Evolutionary conservation across 306 rosid genomes (phyloP).

Genomic region (Quillaja saponaria): DNA sequence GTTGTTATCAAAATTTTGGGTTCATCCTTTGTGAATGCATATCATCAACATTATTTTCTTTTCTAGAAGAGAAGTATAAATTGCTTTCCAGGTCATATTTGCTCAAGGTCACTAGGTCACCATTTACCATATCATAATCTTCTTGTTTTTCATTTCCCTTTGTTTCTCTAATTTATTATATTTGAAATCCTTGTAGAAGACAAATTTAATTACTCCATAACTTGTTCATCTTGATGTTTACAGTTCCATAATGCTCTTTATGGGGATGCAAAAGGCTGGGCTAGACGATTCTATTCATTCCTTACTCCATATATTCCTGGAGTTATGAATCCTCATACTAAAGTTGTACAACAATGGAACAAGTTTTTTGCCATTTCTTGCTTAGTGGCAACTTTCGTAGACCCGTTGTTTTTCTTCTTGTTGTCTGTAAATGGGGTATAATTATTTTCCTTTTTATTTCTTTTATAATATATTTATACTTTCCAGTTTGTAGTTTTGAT

Average conservation of each 20-base stretch:
- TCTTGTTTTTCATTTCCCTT: too few relatives aligned
- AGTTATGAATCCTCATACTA: conserved; percentile 81
- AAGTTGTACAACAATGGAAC: conserved; percentile 74
- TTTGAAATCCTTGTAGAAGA: too few relatives aligned
- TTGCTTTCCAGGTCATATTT: too few relatives aligned
- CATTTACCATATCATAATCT: too few relatives aligned
- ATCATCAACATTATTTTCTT: too few relatives aligned
- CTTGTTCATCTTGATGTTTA: not conserved
- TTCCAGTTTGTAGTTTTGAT: conserved; percentile 7
- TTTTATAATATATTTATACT: not conserved
- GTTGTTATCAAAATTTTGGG: not conserved
- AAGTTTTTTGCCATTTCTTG: conserved; percentile 66
- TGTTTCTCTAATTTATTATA: too few relatives aligned
- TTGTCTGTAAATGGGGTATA: conserved; percentile 52
- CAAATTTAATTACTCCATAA: too few relatives aligned
- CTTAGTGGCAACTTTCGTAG: conserved; percentile 68
- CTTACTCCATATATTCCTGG: conserved; percentile 59
- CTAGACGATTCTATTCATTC: conserved; percentile 49
- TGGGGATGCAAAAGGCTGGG: conserved; percentile 83
- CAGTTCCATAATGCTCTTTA: conserved; percentile 69
- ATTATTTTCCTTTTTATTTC: conserved; percentile 24
- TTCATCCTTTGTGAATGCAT: too few relatives aligned
- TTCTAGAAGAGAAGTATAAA: too few relatives aligned
- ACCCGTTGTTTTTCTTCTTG: conserved; percentile 78
- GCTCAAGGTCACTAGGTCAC: too few relatives aligned